These are phyloP conservation scores for Asterochloris erici DNA, from an alignment of 139 green algal species.

Conservation along the genomic window DNA sequence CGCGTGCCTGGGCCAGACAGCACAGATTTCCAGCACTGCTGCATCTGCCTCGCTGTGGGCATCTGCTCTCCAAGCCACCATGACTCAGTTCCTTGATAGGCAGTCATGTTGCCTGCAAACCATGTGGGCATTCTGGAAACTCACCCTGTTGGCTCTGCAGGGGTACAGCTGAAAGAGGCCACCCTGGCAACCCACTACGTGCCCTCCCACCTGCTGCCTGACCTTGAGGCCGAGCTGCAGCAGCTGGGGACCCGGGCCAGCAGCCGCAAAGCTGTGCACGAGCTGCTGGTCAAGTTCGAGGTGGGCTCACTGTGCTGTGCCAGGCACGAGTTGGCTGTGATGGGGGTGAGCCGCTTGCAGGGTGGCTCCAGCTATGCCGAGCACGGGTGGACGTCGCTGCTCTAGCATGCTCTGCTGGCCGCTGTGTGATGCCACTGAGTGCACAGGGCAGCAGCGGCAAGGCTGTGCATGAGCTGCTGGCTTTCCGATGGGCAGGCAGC, in stretches of 20 bases:
- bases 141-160: conserved; percentile 25
- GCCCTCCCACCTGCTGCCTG: conserved; percentile 42
- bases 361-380: no score
- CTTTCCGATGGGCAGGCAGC: not conserved
- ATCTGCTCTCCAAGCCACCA: not conserved
- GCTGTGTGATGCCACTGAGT: no score
- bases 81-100: not conserved
- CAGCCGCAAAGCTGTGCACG: conserved; percentile 9
- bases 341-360: not conserved
- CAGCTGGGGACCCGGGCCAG: conserved; percentile 8
- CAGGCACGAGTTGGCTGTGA: not conserved
- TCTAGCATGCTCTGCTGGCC: no score
- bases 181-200: conserved; percentile 88
- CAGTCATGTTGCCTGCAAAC: not conserved
- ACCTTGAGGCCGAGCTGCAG: conserved; percentile 40
- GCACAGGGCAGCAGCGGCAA: not conserved
- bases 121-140: not conserved
- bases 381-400: no score
- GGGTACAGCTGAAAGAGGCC: conserved; percentile 56
- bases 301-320: not conserved
- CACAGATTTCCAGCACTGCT: not conserved
- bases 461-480: not conserved
- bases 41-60: not conserved
- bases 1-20: not conserved
- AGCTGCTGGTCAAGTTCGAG: conserved; percentile 25